Evolutionary conservation across 306 rosid genomes (phyloP), one percentile per base, ranked within the genome.

Genomic region (Cicer judaicum): DNA sequence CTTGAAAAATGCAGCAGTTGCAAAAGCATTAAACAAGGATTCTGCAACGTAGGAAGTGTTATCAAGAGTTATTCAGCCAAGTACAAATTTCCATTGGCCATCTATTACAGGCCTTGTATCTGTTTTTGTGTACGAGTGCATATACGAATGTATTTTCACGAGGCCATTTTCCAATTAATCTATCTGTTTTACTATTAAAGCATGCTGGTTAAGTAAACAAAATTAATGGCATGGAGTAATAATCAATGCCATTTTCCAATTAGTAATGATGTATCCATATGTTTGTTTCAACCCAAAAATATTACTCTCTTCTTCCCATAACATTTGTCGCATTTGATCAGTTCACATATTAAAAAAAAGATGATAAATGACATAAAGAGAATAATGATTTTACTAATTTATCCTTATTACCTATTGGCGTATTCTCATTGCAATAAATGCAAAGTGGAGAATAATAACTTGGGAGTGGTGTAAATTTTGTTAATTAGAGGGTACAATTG

Each of bases 1-100:
- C 86, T 93, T 91, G 94, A 93, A 93, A 84, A 93, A 91, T 19
- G 98, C 96, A 38, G 97, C 98, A 53, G 96, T 93, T 44, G 98
- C 98, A 86, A 93, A 93, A 72, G 97, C 98, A 86, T 91, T 91
- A 65, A 93, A 93, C 68, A 93, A 86, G 79, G 98, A 93, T 78
- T 93, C 98, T 93, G 94, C 85, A 85, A 10, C 63, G 44, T 44
- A 86, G 52, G 75, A 70, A 72, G 52, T 34, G 36, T 29, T 29
- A 82, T 63, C 66, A 53, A 44, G 18, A 21, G 42, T 21, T 60
- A 65, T 56, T 80, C 78, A 78, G 52, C 36, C 62, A 76, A 62
- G 52, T 29, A 68, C 2, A 54, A 41, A 74, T 68, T 62, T 74
- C 16, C 59, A 73, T 47, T 40, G 46, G 54, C 10, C 34, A 59